Percentiles rank a stretch among this genome's conserved stretches.
Evolutionary conservation across 331 rosid genomes (phyloP).

Genomic region (Dryas integrifolia): DNA sequence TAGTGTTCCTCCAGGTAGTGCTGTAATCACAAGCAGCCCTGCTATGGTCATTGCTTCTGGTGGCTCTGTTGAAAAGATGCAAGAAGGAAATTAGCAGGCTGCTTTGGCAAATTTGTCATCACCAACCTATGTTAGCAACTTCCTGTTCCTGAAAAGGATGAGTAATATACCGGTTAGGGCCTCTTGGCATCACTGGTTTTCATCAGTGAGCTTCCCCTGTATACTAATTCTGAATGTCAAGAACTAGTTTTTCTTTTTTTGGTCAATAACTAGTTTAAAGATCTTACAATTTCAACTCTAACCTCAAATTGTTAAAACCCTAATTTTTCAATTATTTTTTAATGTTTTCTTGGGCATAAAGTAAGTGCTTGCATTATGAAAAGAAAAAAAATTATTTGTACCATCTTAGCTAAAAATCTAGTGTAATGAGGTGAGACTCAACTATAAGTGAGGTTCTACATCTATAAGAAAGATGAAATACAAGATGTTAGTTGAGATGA

Average conservation of each 20-base stretch:
- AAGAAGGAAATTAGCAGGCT: conserved; percentile 32
- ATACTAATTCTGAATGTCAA: conserved; percentile 19
- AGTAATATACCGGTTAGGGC: conserved; percentile 14
- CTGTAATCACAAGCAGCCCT: conserved; percentile 17
- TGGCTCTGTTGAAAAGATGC: conserved; percentile 20
- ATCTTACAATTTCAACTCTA: conserved; percentile 5
- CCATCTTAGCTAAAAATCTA: too few species aligned
- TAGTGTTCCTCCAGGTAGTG: conserved; percentile 18
- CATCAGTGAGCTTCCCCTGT: conserved; percentile 21
- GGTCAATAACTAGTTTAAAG: conserved; percentile 3
- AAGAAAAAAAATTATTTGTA: too few species aligned
- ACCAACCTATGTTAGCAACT: not conserved
- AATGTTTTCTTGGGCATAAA: not conserved
- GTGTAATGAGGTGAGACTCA: too few species aligned
- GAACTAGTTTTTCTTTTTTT: not conserved
- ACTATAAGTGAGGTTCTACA: too few species aligned
- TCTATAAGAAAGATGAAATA: too few species aligned
- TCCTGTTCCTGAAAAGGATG: conserved; percentile 17
- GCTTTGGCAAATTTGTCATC: conserved; percentile 9
- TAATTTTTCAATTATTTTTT: not conserved
- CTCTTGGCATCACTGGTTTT: conserved; percentile 26
- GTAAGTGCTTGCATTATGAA: too few species aligned
- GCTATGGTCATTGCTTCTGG: conserved; percentile 20
- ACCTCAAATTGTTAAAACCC: not conserved
- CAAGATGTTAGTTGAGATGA: too few species aligned